Base-by-base conservation (phyloP, 1,284 basidiomycete genomes). In the Mycosarcoma mackinlayi region DNA sequence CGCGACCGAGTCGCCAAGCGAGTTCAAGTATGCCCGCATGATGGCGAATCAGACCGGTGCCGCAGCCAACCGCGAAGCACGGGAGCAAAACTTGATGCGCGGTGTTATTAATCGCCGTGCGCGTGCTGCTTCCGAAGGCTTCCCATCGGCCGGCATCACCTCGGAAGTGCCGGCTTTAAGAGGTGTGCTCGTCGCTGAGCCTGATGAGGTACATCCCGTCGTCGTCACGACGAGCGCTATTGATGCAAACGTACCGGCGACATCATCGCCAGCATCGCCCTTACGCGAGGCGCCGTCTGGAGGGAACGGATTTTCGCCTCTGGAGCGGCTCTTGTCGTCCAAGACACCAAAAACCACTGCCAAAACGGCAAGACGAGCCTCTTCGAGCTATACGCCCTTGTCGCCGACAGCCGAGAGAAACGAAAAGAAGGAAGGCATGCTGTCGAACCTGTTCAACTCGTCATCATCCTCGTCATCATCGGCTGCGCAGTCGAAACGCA, bases 271-370 rank as follows among this genome's bases (percentile, higher is more conserved):
- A 1, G 25, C 53, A 4, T 38, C 49, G n/a, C 35, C 40, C 4
- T 60, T 53, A 44, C 56, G 51, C 21, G 54, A 61, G 10, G 40
- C 19, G 13, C 45, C 57, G 6, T 21, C 37, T 4, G 45, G 61
- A 4, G 55, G 65, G 19, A 41, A 53, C 16, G 44, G 61, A 3
- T 77, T 71, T 18, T 57, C 76, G 14, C 64, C 76, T 4, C 64
- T 73, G 13, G 76, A 71, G 25, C 31, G 67, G 19, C 45, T 73
- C 13, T 25, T 76, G 14, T 61, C 71, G 11, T 66, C 71, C 28
- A 77, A 74, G 27, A 62, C 76, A 13, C 71, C 65, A n/a, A 67
- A 76, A 24, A 16, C 55, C 19, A 50, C 65, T 30, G 58, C 53
- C 11, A 72, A 65, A 40, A 58, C 61, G 11, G 45, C 51, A 24